Evolutionary conservation across 768 basidiomycete species (phyloP).

Genomic region (Trametes cinnabarina): DNA sequence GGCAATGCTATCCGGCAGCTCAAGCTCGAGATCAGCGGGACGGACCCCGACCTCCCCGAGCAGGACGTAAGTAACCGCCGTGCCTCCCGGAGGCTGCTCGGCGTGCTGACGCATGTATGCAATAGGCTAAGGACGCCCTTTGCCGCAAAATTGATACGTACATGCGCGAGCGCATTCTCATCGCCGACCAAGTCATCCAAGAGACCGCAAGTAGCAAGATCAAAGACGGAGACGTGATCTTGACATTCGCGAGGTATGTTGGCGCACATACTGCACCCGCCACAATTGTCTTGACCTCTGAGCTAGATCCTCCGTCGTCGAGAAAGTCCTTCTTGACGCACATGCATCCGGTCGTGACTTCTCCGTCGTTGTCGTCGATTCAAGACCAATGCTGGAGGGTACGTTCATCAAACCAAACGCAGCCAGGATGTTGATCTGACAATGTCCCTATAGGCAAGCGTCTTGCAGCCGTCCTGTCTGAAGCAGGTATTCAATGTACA

Average conservation of each 20-base stretch:
- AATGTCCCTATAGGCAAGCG: constrained; percentile 63
- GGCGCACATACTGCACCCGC: not conserved
- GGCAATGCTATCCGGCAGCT: constrained; percentile 92
- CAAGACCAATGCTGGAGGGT: constrained; percentile 94
- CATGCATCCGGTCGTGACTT: constrained; percentile 73
- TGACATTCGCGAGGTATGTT: constrained; percentile 86
- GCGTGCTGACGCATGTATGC: not conserved
- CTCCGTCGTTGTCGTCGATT: constrained; percentile 91
- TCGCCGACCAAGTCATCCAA: constrained; percentile 92
- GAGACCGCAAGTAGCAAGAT: constrained; percentile 90
- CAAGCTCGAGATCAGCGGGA: constrained; percentile 90
- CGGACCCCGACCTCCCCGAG: constrained; percentile 92
- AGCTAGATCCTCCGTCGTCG: constrained; percentile 87
- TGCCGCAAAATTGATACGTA: constrained; percentile 88
- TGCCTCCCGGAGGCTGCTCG: not conserved
- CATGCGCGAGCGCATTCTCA: constrained; percentile 88
- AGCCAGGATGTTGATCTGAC: not conserved
- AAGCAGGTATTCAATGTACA: constrained; percentile 75
- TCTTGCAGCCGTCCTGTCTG: constrained; percentile 66
- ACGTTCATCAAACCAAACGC: not conserved
- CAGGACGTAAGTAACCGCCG: constrained; percentile 68
- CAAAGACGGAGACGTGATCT: constrained; percentile 86
- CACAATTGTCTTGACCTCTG: not conserved
- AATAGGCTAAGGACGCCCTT: constrained; percentile 82
- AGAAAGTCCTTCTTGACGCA: constrained; percentile 81